Evolutionary conservation across 2,329 filamentous ascomycete species (phyloP).

Genomic region (Alternaria consortialis): DNA sequence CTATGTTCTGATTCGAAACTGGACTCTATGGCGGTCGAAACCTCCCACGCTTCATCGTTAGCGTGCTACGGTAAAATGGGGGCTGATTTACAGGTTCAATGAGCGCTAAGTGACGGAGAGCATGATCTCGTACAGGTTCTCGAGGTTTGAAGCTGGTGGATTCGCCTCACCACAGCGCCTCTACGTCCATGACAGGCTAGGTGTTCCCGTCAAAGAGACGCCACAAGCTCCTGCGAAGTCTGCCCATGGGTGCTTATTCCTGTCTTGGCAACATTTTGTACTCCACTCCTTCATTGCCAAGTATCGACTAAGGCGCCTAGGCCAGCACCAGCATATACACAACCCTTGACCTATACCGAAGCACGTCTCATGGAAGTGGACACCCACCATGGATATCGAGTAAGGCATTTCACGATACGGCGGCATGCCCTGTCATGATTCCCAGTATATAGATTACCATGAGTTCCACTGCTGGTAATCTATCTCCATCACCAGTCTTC

Average conservation of each 20-base stretch:
- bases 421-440: neutral
- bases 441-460: slow-evolving; percentile 27
- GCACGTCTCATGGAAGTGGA: slow-evolving; percentile 37
- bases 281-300: slow-evolving; percentile 15
- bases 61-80: slow-evolving; percentile 10
- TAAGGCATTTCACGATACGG: slow-evolving; percentile 6
- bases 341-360: slow-evolving; percentile 19
- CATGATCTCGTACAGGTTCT: slow-evolving; percentile 11
- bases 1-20: slow-evolving; percentile 35
- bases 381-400: slow-evolving; percentile 24
- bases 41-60: slow-evolving; percentile 25
- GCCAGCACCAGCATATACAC: slow-evolving; percentile 14
- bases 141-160: slow-evolving; percentile 33
- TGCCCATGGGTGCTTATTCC: slow-evolving; percentile 11
- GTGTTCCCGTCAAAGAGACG: slow-evolving; percentile 8
- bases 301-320: slow-evolving; percentile 22
- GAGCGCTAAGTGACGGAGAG: slow-evolving; percentile 9
- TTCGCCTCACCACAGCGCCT: slow-evolving; percentile 23
- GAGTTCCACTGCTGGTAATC: neutral
- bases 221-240: slow-evolving; percentile 15
- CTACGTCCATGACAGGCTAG: slow-evolving; percentile 19
- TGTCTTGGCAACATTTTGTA: slow-evolving; percentile 12
- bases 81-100: slow-evolving; percentile 1
- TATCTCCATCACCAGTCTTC: slow-evolving; percentile 14
- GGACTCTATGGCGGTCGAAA: slow-evolving; percentile 30